A percentile compares a stretch with the other conserved stretches of the same genome.
Evolutionary conservation across 768 basidiomycete species (phyloP).

Genomic region (Trametes coccinea): DNA sequence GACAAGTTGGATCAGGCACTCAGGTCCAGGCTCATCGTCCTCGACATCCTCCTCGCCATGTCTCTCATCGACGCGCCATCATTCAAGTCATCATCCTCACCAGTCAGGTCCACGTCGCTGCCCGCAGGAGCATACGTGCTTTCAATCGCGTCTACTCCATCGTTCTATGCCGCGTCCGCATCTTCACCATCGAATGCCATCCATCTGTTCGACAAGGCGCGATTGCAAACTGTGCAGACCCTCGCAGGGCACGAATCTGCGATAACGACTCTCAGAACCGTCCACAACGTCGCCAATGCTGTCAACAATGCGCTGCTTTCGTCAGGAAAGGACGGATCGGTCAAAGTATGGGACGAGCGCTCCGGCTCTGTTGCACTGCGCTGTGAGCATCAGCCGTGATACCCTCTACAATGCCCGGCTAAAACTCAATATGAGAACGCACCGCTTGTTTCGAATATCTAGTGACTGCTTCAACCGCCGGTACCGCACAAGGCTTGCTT

Average conservation of each 20-base stretch:
- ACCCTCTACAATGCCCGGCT: slow-evolving; percentile 22
- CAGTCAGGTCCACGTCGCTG: slow-evolving; percentile 36
- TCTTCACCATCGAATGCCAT: slow-evolving; percentile 67
- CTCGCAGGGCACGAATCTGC: slow-evolving; percentile 59
- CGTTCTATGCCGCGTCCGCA: slow-evolving; percentile 57
- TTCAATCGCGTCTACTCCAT: slow-evolving; percentile 49
- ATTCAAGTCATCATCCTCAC: slow-evolving; percentile 26
- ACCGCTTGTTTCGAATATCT: slow-evolving; percentile 12
- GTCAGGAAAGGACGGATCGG: slow-evolving; percentile 68
- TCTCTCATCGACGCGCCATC: slow-evolving; percentile 36
- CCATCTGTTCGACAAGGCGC: slow-evolving; percentile 62
- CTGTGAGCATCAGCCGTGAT: slow-evolving; percentile 46
- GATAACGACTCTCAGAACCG: slow-evolving; percentile 55
- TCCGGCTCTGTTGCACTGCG: slow-evolving; percentile 50
- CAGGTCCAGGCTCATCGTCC: slow-evolving; percentile 6
- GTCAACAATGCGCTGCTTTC: slow-evolving; percentile 53
- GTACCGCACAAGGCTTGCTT: slow-evolving; percentile 42
- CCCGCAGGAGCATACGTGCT: slow-evolving; percentile 59
- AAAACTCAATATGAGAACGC: slow-evolving; percentile 30
- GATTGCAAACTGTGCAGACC: slow-evolving; percentile 46
- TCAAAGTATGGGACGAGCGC: slow-evolving; percentile 78
- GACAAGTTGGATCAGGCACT: neutral
- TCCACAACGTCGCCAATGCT: slow-evolving; percentile 43
- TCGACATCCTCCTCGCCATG: slow-evolving; percentile 22
- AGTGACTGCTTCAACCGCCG: slow-evolving; percentile 28